Percentiles rank a stretch among this genome's conserved stretches.
Conservation (phyloP, 805 yeast genomes). For the Ogataea sp. region DNA sequence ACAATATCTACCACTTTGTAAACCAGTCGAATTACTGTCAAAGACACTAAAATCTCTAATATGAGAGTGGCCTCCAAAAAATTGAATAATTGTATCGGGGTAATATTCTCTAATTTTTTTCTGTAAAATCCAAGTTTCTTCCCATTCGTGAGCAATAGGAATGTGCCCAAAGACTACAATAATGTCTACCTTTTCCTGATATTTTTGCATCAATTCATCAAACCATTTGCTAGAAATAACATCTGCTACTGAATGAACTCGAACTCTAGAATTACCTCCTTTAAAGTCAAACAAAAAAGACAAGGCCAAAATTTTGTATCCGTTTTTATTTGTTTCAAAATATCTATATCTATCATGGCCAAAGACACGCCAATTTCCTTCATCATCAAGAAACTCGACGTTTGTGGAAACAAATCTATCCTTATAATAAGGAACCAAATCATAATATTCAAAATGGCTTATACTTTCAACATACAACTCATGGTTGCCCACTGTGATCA, state of each 20-base stretch:
- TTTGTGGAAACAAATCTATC: slow-evolving; percentile 65
- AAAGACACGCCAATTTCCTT: slow-evolving; percentile 47
- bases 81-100: slow-evolving; percentile 65
- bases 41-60: slow-evolving; percentile 71
- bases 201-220: slow-evolving; percentile 28
- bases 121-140: slow-evolving; percentile 43
- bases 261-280: slow-evolving; percentile 44
- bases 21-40: slow-evolving; percentile 61
- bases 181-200: slow-evolving; percentile 44
- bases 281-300: slow-evolving; percentile 80
- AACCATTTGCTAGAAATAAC: slow-evolving; percentile 62
- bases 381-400: slow-evolving; percentile 46
- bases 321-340: slow-evolving; percentile 52
- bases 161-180: slow-evolving; percentile 72
- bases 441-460: slow-evolving; percentile 56
- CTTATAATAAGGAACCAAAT: slow-evolving; percentile 49
- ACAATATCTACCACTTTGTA: slow-evolving; percentile 91
- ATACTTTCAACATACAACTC: slow-evolving; percentile 69
- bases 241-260: slow-evolving; percentile 54
- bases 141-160: slow-evolving; percentile 55
- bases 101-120: slow-evolving; percentile 43
- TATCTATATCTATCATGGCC: slow-evolving; percentile 58
- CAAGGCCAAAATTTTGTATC: slow-evolving; percentile 51
- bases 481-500: slow-evolving; percentile 85
- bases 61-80: slow-evolving; percentile 93